Conservation (phyloP, 1,284 basidiomycete species). For the Chiua sp. region DNA sequence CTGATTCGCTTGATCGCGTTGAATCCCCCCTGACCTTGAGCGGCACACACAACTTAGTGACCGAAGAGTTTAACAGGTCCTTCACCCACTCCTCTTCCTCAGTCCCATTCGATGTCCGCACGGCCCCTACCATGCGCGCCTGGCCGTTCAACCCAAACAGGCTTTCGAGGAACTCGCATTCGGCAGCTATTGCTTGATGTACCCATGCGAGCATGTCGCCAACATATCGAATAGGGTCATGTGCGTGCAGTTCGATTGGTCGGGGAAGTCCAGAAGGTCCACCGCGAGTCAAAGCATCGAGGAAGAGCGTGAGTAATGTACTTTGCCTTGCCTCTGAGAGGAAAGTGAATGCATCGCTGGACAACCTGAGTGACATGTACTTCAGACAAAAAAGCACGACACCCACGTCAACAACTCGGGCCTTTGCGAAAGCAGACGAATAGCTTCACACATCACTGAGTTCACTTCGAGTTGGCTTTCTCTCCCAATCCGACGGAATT, state of each 20-base stretch:
- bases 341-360: slow-evolving; percentile 77
- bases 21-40: slow-evolving; percentile 63
- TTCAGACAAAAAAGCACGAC: not conserved
- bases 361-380: not conserved
- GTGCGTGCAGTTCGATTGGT: slow-evolving; percentile 96
- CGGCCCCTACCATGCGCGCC: slow-evolving; percentile 76
- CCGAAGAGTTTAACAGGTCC: slow-evolving; percentile 82
- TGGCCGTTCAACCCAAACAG: slow-evolving; percentile 70
- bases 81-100: slow-evolving; percentile 84
- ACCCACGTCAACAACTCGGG: slow-evolving; percentile 83
- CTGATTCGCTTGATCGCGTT: not conserved
- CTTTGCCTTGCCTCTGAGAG: slow-evolving; percentile 86
- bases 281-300: slow-evolving; percentile 89
- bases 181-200: slow-evolving; percentile 94
- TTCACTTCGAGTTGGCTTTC: slow-evolving; percentile 85
- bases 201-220: slow-evolving; percentile 99
- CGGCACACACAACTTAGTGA: slow-evolving; percentile 87
- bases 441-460: slow-evolving; percentile 71
- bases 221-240: slow-evolving; percentile 95
- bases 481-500: slow-evolving; percentile 83
- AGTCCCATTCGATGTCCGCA: slow-evolving; percentile 58
- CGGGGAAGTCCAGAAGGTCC: slow-evolving; percentile 88
- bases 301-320: slow-evolving; percentile 81
- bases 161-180: slow-evolving; percentile 90
- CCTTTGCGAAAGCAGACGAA: slow-evolving; percentile 73